Evolutionary conservation across 768 basidiomycete species (phyloP), one percentile per base, ranked within the genome.

Genomic region (Naganishia vishniacii): DNA sequence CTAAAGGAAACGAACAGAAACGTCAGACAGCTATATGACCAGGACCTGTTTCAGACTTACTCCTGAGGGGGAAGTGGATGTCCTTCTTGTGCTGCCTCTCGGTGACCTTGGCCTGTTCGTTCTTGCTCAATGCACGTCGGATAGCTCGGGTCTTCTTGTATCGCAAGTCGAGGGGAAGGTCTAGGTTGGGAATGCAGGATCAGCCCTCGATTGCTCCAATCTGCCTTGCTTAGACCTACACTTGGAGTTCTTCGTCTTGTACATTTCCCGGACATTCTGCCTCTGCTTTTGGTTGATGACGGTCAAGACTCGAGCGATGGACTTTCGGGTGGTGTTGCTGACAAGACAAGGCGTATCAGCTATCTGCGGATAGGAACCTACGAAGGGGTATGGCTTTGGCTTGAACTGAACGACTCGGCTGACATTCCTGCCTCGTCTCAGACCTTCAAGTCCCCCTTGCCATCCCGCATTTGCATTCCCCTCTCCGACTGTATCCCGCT

Each of bases 271-370:
- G 70, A 95, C 85, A 81, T 92, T 91, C 82, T 91, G 88, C 71
- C 94, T 89, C 71, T 87, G 86, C 81, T 99, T 99, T 79, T 91
- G 88, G 87, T 95, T 98, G 83, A 88, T 94, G 73, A 98, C 92
- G 46, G 95, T 99, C 81, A 97, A 79, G 70, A 98, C 93, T 62
- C 95, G 91, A 68, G 95, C 95, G 77, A 99, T 90, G 69, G 91
- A 93, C 82, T 97, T 98, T 83, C 95, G 93, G 79, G 97, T 91
- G 70, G 88, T 83, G 79, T 87, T 85, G 80, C 95, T 99, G 61
- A 28, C 15, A 37, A 23, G 15, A 32, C 16, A 37, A 12, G 23
- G 28, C 29, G 20, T 20, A 11, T 42, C 44, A 46, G 47, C 29
- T n/a, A 53, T 40, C 26, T 44, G 47, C 18, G 56, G 65, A 42